Conservation (phyloP, 768 basidiomycete species). For the Pleurotus eryngii region DNA sequence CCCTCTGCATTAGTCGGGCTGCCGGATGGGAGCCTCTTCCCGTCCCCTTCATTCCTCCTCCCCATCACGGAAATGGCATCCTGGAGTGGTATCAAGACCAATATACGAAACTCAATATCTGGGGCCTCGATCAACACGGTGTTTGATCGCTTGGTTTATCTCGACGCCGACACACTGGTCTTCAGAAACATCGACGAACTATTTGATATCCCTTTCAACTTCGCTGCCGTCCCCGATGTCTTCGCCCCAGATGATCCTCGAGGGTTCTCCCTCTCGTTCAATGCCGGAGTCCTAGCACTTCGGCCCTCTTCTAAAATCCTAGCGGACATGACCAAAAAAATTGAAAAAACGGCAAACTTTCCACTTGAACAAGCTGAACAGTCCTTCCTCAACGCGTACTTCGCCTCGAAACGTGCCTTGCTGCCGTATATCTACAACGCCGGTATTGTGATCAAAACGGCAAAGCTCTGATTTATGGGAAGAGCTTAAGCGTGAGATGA, state of each 20-base stretch:
- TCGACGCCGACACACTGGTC: slow-evolving; percentile 33
- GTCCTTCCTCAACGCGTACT: slow-evolving; percentile 39
- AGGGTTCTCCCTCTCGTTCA: slow-evolving; percentile 28
- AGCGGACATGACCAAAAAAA: slow-evolving; percentile 28
- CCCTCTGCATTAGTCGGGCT: slow-evolving; percentile 26
- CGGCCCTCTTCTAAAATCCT: slow-evolving; percentile 26
- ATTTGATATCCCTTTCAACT: slow-evolving; percentile 28
- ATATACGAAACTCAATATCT: slow-evolving; percentile 33
- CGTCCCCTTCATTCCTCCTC: slow-evolving; percentile 27
- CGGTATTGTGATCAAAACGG: slow-evolving; percentile 32
- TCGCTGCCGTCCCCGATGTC: slow-evolving; percentile 31
- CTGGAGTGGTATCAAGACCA: slow-evolving; percentile 28
- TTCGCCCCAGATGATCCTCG: slow-evolving; percentile 16
- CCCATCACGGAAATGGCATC: slow-evolving; percentile 23
- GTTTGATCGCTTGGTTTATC: slow-evolving; percentile 25
- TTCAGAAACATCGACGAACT: slow-evolving; percentile 29
- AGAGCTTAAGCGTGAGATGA: slow-evolving; percentile 22
- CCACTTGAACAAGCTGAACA: slow-evolving; percentile 37
- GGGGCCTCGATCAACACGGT: slow-evolving; percentile 27
- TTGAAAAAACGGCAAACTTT: slow-evolving; percentile 36
- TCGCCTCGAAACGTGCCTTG: slow-evolving; percentile 25
- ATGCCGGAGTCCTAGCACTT: slow-evolving; percentile 31
- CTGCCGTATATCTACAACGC: slow-evolving; percentile 34
- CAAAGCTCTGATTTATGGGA: slow-evolving; percentile 27
- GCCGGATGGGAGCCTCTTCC: slow-evolving; percentile 27